Conservation (phyloP, 345 rosid species). For the Lepidium africanum region DNA sequence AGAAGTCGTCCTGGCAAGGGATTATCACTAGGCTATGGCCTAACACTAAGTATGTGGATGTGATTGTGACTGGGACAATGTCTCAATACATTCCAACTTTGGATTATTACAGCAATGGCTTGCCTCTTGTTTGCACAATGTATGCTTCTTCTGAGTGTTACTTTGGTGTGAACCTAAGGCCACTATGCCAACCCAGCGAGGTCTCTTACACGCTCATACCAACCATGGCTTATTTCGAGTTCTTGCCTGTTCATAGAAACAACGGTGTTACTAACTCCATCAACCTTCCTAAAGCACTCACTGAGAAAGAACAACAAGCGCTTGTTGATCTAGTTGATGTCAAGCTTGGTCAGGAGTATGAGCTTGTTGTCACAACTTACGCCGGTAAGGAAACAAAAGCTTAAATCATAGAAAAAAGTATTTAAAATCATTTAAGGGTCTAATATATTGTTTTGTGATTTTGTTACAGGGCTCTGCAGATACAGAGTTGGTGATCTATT, state of each 20-base stretch:
- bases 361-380: conserved; percentile 95
- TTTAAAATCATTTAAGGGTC: background rate
- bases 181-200: conserved; percentile 80
- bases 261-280: conserved; percentile 52
- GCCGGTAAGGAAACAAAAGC: conserved; percentile 42
- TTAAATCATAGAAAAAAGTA: background rate
- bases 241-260: conserved; percentile 72
- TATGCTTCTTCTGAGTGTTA: conserved; percentile 98
- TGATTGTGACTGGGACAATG: conserved; percentile 98
- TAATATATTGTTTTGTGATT: background rate
- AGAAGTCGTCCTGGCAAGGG: conserved; percentile 57
- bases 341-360: conserved; percentile 88
- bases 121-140: conserved; percentile 96
- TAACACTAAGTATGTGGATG: conserved; percentile 82
- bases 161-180: conserved; percentile 80
- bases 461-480: conserved; percentile 60
- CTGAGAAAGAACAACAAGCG: conserved; percentile 68
- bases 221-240: conserved; percentile 91
- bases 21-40: conserved; percentile 73
- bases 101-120: conserved; percentile 76
- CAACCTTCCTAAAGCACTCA: conserved; percentile 57
- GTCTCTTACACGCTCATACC: conserved; percentile 90
- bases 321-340: conserved; percentile 92
- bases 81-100: conserved; percentile 94
- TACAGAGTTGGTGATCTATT: conserved; percentile 92